phyloP scores from a whole-genome alignment of 2,329 filamentous ascomycete species.

The Stachybotrys chartarum region DNA sequence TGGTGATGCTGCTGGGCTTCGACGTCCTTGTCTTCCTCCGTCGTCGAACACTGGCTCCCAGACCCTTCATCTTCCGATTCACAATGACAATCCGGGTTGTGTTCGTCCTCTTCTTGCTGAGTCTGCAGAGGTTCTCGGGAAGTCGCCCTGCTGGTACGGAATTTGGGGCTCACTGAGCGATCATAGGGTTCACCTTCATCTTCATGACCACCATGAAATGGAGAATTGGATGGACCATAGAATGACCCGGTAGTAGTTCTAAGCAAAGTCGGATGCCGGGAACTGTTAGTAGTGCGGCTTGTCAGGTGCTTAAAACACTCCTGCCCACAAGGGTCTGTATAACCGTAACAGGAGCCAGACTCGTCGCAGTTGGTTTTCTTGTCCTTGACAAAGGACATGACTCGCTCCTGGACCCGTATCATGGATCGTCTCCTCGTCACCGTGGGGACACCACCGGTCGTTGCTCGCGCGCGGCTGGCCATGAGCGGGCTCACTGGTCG shows the following conservation, averaged over 20 bases:
- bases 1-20: slow-evolving; percentile 68
- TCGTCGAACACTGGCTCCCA: background rate
- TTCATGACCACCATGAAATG: slow-evolving; percentile 16
- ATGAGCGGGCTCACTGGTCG: slow-evolving; percentile 14
- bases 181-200: slow-evolving; percentile 20
- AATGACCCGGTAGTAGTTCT: slow-evolving; percentile 34
- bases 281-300: slow-evolving; percentile 25
- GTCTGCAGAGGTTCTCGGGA: slow-evolving; percentile 26
- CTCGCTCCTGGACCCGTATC: slow-evolving; percentile 44
- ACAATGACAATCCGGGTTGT: background rate
- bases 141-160: slow-evolving; percentile 28
- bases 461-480: slow-evolving; percentile 15
- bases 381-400: slow-evolving; percentile 60
- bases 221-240: slow-evolving; percentile 14
- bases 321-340: slow-evolving; percentile 58
- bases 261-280: slow-evolving; percentile 28
- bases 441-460: slow-evolving; percentile 18
- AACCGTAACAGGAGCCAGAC: slow-evolving; percentile 54
- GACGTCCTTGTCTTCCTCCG: slow-evolving; percentile 17
- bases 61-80: background rate
- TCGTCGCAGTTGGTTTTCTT: slow-evolving; percentile 57
- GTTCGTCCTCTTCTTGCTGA: background rate
- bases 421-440: slow-evolving; percentile 46
- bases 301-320: slow-evolving; percentile 56
- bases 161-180: slow-evolving; percentile 21